These are phyloP conservation scores for Colletotrichum sp. DNA, from an alignment of 2,329 filamentous ascomycete species.

Conservation along the genomic window DNA sequence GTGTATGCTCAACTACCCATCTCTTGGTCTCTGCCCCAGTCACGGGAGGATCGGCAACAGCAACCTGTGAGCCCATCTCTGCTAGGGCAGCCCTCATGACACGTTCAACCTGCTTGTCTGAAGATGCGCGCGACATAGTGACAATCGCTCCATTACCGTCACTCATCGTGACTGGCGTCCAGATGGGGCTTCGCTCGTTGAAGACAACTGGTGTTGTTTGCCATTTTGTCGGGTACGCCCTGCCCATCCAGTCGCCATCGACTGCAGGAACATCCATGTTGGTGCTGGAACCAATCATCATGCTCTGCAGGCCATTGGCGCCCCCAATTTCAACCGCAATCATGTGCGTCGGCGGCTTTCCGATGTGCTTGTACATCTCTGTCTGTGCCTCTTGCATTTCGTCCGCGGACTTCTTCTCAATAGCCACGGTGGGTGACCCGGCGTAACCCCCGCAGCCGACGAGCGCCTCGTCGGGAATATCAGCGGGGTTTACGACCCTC, in stretches of 20 bases:
- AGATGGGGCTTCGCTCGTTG: conserved; percentile 42
- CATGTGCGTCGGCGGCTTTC: conserved; percentile 56
- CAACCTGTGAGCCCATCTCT: conserved; percentile 60
- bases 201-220: conserved; percentile 61
- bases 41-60: conserved; percentile 53
- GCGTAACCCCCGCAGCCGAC: conserved; percentile 63
- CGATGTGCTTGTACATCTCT: conserved; percentile 58
- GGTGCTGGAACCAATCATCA: conserved; percentile 59
- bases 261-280: conserved; percentile 57
- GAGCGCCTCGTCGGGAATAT: conserved; percentile 54
- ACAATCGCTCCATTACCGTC: conserved; percentile 59
- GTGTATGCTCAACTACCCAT: conserved; percentile 57
- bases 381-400: conserved; percentile 57
- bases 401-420: conserved; percentile 64
- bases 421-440: conserved; percentile 64
- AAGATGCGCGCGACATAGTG: conserved; percentile 52
- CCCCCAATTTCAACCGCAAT: conserved; percentile 71
- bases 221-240: conserved; percentile 60
- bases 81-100: conserved; percentile 56
- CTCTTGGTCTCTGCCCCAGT: conserved; percentile 53
- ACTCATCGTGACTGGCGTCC: conserved; percentile 14
- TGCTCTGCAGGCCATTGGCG: conserved; percentile 64
- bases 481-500: conserved; percentile 54
- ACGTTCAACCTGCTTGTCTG: conserved; percentile 52
- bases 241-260: conserved; percentile 62